Evolutionary conservation across 768 basidiomycete species (phyloP), one percentile per base, ranked within the genome.

Genomic region (Saitozyma sp.): DNA sequence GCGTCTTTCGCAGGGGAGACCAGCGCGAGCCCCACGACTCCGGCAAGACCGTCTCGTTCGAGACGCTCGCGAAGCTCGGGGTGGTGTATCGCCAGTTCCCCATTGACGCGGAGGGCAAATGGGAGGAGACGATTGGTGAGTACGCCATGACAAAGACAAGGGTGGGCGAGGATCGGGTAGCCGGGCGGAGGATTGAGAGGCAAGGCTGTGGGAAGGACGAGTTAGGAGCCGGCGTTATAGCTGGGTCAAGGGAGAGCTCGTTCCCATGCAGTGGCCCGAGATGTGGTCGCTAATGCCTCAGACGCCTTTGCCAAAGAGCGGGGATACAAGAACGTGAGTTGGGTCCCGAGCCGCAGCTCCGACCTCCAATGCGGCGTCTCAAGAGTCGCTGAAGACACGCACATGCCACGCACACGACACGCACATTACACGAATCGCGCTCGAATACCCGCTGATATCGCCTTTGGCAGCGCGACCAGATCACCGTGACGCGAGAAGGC

Each of bases 11-110:
- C 83, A 75, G 87, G 0, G 89, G 88, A 38, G 91, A 95, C 80
- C 92, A 92, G 74, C 86, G 89, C 42, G 84, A 89, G 6, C 85
- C 84, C 0, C 92, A 96, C 80, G 86, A 92, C 78, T 88, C 84
- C 16, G 82, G 84, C 5, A 70, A 72, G 40, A 61, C 69, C 9
- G 87, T 90, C 20, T 72, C 83, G 0, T 59, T 77, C 8, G 81
- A 83, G 9, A 80, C 79, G 38, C 84, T 96, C 42, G 65, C 78
- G 1, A 65, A 78, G 37, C 79, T 92, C 61, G 88, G 88, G 0
- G 86, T 95, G 55, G 83, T 84, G 60, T 83, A 86, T 73, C 88
- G 86, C 86, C 78, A 80, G 38, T 85, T 91, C 65, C 87, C 89
- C 0, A 81, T 89, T 19, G 84, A 86, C 54, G 73, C 71, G 2